Base-by-base conservation (phyloP, 208 protist genomes). In the Strigomonas culicis region DNA sequence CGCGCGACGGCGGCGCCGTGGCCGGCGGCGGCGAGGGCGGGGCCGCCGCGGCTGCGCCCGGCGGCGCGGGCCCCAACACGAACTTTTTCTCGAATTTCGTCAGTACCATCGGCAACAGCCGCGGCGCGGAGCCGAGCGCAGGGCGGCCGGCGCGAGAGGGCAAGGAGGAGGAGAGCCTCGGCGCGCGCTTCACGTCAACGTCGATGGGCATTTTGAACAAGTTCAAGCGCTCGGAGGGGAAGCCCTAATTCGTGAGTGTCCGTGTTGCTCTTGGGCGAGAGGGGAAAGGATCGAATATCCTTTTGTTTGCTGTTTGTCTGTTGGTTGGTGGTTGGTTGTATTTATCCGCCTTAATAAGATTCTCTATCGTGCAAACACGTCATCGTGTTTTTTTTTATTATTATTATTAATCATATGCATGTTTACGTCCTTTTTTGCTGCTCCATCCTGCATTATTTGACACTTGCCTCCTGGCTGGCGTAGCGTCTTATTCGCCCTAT, bases 181-280 rank as follows among this genome's bases (percentile, higher is more conserved):
- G 82, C 31, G 74, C 74, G 39, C 65, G 77, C 4, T 86, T 92
- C 64, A 75, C 86, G 8, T 84, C 80, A 0, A 86, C 80, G 21
- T 79, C 75, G 4, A 92, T 92, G 28, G 86, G 75, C 53, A 85
- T 92, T 47, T 49, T 92, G 43, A 79, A 68, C 59, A 85, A 90
- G 58, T 86, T 90, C 34, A 93, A 89, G 66, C 86, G 83, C 22
- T 69, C 69, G 17, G 72, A 74, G 1, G 60, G 53, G 17, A 71
- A 68, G 61, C 49, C 31, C 2, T 52, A 64, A 74, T n/a, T n/a
- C n/a, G n/a, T n/a, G n/a, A n/a, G n/a, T n/a, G n/a, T n/a, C n/a
- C n/a, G n/a, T n/a, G n/a, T n/a, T n/a, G n/a, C n/a, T n/a, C n/a
- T n/a, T n/a, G n/a, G n/a, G n/a, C n/a, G n/a, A n/a, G n/a, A n/a